phyloP scores from a whole-genome alignment of 164 flowering plant genomes.

The Taxillus chinensis region DNA sequence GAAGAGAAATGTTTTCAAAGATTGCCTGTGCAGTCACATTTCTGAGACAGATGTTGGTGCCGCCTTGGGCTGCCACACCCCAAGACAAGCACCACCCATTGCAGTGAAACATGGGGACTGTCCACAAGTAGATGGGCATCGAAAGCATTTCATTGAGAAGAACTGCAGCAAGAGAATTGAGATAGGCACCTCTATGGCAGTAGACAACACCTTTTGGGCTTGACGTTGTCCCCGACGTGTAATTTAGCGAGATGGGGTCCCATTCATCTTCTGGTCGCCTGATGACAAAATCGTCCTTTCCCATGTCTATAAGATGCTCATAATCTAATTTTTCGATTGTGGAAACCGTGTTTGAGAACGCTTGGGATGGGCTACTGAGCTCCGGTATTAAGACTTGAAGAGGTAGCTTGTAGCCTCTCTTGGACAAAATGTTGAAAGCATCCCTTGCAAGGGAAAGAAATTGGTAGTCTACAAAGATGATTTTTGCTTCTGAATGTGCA shows the following conservation, averaged over 20 bases:
- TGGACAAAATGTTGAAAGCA: constrained; percentile 24
- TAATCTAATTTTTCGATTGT: constrained; percentile 16
- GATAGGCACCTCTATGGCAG: constrained; percentile 73
- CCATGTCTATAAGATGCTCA: constrained; percentile 24
- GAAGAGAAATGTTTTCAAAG: constrained; percentile 32
- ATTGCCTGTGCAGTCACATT: constrained; percentile 37
- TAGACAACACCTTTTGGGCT: constrained; percentile 79
- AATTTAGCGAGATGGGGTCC: constrained; percentile 60
- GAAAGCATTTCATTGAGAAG: constrained; percentile 40
- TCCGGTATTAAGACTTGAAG: constrained; percentile 24
- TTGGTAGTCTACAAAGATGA: constrained; percentile 34
- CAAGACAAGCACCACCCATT: constrained; percentile 78
- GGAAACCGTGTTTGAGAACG: background rate
- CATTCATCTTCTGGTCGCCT: constrained; percentile 52
- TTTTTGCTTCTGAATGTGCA: constrained; percentile 42
- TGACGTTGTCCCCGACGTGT: constrained; percentile 81
- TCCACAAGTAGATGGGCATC: constrained; percentile 67
- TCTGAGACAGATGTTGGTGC: constrained; percentile 60
- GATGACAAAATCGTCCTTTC: constrained; percentile 30
- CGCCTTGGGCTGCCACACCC: constrained; percentile 75
- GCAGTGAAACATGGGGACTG: constrained; percentile 86
- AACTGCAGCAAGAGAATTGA: constrained; percentile 50
- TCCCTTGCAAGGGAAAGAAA: constrained; percentile 16
- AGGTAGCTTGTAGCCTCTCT: constrained; percentile 16
- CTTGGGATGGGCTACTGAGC: constrained; percentile 1